Percentiles rank a stretch among this genome's conserved stretches.
phyloP scores from a whole-genome alignment of 1,139 yeast genomes.

The Pichia sp. region DNA sequence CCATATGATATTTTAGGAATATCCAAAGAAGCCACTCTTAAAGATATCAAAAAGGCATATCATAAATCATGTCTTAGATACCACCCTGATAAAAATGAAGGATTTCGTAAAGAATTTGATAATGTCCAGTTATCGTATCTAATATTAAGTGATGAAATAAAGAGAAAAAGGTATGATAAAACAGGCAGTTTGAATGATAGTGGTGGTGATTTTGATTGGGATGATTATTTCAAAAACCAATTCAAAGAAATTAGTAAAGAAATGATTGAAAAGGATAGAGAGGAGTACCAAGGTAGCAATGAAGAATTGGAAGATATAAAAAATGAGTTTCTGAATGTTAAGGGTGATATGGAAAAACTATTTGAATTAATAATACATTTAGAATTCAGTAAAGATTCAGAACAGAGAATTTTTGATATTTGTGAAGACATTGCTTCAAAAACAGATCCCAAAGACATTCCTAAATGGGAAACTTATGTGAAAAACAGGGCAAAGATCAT shows the following conservation, averaged over 20 bases:
- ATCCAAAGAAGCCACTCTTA: conserved; percentile 36
- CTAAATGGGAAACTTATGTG: conserved; percentile 6
- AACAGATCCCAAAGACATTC: conserved; percentile 33
- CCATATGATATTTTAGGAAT: conserved; percentile 60
- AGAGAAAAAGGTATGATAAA: conserved; percentile 54
- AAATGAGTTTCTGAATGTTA: conserved; percentile 48
- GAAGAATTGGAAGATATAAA: conserved; percentile 67
- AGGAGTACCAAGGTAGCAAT: conserved; percentile 54
- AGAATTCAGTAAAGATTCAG: conserved; percentile 56
- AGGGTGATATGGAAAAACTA: conserved; percentile 64
- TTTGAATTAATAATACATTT: conserved; percentile 76
- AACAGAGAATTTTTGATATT: conserved; percentile 49
- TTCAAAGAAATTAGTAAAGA: conserved; percentile 62
- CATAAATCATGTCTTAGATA: conserved; percentile 59
- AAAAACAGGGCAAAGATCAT: conserved; percentile 1
- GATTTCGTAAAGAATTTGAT: conserved; percentile 44
- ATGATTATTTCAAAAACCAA: conserved; percentile 46
- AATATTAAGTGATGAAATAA: conserved; percentile 53
- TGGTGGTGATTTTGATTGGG: conserved; percentile 46
- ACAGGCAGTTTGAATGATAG: conserved; percentile 51
- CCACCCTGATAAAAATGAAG: conserved; percentile 69
- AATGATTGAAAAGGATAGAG: conserved; percentile 64
- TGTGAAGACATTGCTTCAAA: conserved; percentile 40
- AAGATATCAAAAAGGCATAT: conserved; percentile 64
- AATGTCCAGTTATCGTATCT: conserved; percentile 71